A percentile compares a stretch with the other conserved stretches of the same genome.
phyloP scores from a whole-genome alignment of 1,284 basidiomycete genomes.

The Heterobasidion occidentale region DNA sequence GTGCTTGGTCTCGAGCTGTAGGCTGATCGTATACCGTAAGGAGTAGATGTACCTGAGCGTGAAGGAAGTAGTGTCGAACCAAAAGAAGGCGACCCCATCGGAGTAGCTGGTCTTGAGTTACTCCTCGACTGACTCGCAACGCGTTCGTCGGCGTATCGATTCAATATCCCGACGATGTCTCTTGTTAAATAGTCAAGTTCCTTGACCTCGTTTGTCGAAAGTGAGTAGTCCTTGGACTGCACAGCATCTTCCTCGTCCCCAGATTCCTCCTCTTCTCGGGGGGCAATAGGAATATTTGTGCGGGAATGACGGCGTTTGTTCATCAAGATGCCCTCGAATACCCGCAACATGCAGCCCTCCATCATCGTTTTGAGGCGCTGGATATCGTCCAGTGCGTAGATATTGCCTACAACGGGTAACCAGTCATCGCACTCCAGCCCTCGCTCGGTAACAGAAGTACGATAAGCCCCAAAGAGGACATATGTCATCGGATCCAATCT shows the following conservation, averaged over 20 bases:
- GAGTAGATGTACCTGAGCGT: constrained; percentile 48
- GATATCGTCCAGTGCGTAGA: constrained; percentile 77
- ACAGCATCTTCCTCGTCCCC: constrained; percentile 49
- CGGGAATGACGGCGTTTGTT: constrained; percentile 25
- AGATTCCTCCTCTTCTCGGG: constrained; percentile 51
- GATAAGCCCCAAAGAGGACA: constrained; percentile 87
- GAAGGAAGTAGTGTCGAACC: constrained; percentile 23
- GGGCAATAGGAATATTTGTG: constrained; percentile 28
- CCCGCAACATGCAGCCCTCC: constrained; percentile 83
- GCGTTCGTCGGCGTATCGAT: constrained; percentile 57
- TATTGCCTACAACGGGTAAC: constrained; percentile 79
- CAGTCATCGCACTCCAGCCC: constrained; percentile 87
- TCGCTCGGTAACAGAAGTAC: constrained; percentile 57
- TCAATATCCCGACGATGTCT: constrained; percentile 66
- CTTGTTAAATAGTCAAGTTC: constrained; percentile 71
- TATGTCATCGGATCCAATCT: constrained; percentile 87
- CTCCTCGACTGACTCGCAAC: constrained; percentile 43
- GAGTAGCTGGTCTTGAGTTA: constrained; percentile 60
- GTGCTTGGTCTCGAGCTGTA: constrained; percentile 59
- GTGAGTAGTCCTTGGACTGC: constrained; percentile 33
- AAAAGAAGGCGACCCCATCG: constrained; percentile 39
- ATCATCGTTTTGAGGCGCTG: constrained; percentile 79
- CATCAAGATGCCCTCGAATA: constrained; percentile 83
- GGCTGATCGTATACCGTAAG: constrained; percentile 34
- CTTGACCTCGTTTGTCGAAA: constrained; percentile 59